These are phyloP conservation scores for Boletus pseudopeckii DNA, from an alignment of 768 basidiomycete genomes.

Conservation along the genomic window DNA sequence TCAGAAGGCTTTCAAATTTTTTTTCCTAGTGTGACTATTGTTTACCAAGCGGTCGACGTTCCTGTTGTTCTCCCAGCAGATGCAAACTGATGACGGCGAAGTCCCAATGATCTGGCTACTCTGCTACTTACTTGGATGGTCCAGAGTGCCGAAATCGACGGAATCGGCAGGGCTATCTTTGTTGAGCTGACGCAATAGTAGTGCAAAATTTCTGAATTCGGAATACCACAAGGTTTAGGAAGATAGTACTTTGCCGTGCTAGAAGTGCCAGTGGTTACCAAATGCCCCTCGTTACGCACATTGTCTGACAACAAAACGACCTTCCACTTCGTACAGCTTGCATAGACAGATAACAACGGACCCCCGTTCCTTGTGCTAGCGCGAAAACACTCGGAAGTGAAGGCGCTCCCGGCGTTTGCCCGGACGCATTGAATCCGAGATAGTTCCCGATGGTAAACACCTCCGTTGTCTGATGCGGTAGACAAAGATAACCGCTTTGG, in stretches of 20 bases:
- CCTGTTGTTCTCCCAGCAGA: slow-evolving; percentile 2
- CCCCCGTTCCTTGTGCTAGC: background rate
- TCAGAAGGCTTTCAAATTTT: background rate
- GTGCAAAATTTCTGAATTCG: background rate
- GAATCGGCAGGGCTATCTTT: background rate
- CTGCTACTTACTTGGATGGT: background rate
- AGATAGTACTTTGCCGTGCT: background rate
- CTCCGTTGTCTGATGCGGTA: background rate
- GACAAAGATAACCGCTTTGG: slow-evolving; percentile 5
- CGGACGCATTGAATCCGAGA: background rate
- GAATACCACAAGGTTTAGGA: background rate
- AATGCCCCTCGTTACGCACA: background rate
- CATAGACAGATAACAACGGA: background rate
- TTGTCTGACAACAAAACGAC: background rate
- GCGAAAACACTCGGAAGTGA: background rate
- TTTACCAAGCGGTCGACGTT: background rate
- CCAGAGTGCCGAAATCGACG: background rate
- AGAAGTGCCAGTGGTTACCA: background rate
- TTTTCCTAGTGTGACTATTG: background rate
- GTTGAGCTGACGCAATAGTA: background rate
- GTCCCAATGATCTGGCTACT: background rate
- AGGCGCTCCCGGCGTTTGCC: background rate
- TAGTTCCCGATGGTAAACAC: background rate
- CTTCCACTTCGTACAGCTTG: background rate
- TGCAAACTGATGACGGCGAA: slow-evolving; percentile 2